Conservation (phyloP, 202 grass and related monocot species). For the Digitaria exilis region DNA sequence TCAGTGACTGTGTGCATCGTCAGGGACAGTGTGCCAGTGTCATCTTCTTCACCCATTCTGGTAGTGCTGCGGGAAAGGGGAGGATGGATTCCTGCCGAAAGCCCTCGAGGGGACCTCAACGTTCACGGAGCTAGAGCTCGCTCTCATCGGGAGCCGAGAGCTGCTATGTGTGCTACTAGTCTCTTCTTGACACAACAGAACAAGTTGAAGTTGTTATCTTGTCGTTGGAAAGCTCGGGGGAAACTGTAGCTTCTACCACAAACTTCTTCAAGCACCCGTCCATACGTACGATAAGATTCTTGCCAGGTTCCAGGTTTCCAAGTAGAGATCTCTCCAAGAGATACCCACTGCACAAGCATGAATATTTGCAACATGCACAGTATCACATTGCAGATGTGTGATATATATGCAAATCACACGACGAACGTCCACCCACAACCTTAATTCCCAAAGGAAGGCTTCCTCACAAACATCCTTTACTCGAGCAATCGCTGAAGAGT, state of each 20-base stretch:
- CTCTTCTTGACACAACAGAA: not conserved
- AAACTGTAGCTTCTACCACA: not conserved
- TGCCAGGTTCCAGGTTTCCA: slow-evolving; percentile 3
- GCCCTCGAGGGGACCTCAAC: not conserved
- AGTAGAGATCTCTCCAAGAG: not conserved
- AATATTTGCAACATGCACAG: too few relatives aligned
- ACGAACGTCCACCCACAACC: too few relatives aligned
- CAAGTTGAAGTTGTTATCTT: not conserved
- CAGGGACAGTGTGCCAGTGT: not conserved
- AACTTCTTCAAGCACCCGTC: not conserved
- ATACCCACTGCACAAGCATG: too few relatives aligned
- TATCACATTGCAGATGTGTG: too few relatives aligned
- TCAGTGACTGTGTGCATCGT: too few relatives aligned
- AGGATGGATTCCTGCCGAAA: slow-evolving; percentile 14
- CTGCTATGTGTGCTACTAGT: not conserved
- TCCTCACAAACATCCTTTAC: too few relatives aligned
- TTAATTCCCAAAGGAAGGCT: too few relatives aligned
- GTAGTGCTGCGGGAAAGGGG: not conserved
- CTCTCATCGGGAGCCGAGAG: not conserved
- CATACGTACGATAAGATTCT: not conserved
- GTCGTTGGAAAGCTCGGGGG: not conserved
- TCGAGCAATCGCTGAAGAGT: too few relatives aligned
- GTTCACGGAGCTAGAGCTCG: not conserved
- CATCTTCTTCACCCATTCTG: not conserved
- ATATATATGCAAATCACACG: too few relatives aligned